phyloP scores from a whole-genome alignment of 208 protist species.

The Hexamita inflata region DNA sequence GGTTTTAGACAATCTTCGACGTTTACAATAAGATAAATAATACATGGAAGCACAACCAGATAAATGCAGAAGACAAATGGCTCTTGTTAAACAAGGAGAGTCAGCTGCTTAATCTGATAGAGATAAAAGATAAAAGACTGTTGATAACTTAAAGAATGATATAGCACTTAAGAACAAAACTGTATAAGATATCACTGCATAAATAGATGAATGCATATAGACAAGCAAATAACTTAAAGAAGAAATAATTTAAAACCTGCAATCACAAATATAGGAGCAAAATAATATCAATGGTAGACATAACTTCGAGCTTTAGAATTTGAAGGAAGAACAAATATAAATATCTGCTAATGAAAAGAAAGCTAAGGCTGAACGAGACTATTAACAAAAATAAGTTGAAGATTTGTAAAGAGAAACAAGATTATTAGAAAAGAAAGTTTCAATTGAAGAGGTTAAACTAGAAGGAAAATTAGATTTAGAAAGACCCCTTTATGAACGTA shows the following conservation, averaged over 20 bases:
- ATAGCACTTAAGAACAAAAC: neutral
- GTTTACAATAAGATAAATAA: neutral
- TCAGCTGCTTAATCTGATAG: neutral
- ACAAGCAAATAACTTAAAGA: neutral
- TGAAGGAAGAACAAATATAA: conserved; percentile 2
- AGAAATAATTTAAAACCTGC: neutral
- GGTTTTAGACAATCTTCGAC: neutral
- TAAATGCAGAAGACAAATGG: neutral
- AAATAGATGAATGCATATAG: conserved; percentile 4
- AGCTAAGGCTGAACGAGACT: too few species aligned
- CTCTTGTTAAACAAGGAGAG: conserved; percentile 11
- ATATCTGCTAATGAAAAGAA: too few species aligned
- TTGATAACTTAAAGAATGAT: neutral
- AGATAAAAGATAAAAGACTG: neutral
- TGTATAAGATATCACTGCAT: neutral
- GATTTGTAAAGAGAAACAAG: neutral
- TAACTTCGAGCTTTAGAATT: neutral
- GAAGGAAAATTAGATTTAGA: neutral
- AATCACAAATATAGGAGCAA: neutral
- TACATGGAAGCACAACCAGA: neutral
- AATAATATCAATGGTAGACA: neutral
- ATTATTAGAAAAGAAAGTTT: neutral
- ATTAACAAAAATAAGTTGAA: too few species aligned
- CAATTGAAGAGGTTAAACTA: neutral
- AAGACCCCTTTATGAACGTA: neutral